phyloP scores from a whole-genome alignment of 345 rosid genomes.

The Hibiscus tridactylites region DNA sequence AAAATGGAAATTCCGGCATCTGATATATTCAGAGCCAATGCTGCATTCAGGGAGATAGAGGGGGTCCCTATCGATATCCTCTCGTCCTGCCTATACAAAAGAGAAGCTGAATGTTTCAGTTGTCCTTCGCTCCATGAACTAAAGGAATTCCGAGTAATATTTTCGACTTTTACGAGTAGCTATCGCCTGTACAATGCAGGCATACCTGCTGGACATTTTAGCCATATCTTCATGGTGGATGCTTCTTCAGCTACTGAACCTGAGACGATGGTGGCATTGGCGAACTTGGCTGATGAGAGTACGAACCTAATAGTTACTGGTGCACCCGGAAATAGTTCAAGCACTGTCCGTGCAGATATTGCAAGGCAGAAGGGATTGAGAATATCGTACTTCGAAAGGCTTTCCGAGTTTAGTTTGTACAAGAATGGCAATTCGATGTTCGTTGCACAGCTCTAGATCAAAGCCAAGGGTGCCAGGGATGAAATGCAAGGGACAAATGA shows the following conservation, averaged over 20 bases:
- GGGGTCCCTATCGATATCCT: slow-evolving; percentile 25
- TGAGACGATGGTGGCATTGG: slow-evolving; percentile 29
- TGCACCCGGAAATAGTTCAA: slow-evolving; percentile 6
- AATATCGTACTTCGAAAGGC: slow-evolving; percentile 29
- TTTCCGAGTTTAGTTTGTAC: slow-evolving; percentile 5
- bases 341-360: slow-evolving; percentile 24
- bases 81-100: slow-evolving; percentile 15
- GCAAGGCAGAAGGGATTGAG: slow-evolving; percentile 20
- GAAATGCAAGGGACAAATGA: too few relatives aligned
- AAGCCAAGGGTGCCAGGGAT: neutral
- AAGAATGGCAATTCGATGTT: neutral
- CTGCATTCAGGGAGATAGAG: slow-evolving; percentile 32
- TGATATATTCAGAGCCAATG: slow-evolving; percentile 29
- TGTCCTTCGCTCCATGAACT: slow-evolving; percentile 22
- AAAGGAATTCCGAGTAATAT: slow-evolving; percentile 16
- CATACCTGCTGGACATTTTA: slow-evolving; percentile 26
- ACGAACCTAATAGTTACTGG: slow-evolving; percentile 27
- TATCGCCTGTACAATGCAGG: slow-evolving; percentile 24
- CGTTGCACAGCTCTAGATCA: neutral
- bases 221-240: slow-evolving; percentile 28
- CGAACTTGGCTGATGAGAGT: slow-evolving; percentile 21
- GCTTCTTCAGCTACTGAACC: slow-evolving; percentile 33
- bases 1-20: slow-evolving; percentile 18
- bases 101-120: slow-evolving; percentile 15
- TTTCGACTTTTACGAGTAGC: slow-evolving; percentile 25